These are phyloP conservation scores for Ascochyta koolunga DNA, from an alignment of 2,329 filamentous ascomycete genomes.

Conservation along the genomic window DNA sequence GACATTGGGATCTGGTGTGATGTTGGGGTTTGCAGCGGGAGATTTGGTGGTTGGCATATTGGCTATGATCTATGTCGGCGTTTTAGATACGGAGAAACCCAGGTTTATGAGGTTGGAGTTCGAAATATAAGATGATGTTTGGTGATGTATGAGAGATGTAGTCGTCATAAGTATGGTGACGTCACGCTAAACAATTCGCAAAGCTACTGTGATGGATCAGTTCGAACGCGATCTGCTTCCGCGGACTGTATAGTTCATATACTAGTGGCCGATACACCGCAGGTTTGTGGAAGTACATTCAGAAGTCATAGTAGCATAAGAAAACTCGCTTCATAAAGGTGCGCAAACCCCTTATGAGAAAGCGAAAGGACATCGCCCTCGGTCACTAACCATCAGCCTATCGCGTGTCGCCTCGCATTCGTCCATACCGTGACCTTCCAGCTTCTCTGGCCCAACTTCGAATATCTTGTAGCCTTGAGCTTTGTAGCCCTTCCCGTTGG, in stretches of 20 bases:
- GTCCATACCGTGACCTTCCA: slow-evolving; percentile 55
- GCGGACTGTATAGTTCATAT: neutral
- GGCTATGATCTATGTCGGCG: neutral
- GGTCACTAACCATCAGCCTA: slow-evolving; percentile 29
- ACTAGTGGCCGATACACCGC: no score
- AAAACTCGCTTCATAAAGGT: no score
- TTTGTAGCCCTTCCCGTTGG: slow-evolving; percentile 61
- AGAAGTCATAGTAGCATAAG: no score
- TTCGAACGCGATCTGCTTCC: neutral
- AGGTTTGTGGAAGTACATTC: no score
- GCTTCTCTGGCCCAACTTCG: slow-evolving; percentile 67
- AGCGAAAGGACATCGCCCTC: slow-evolving; percentile 43
- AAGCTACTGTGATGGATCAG: neutral
- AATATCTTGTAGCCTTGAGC: slow-evolving; percentile 61
- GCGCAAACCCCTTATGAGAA: neutral
- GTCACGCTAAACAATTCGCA: neutral
- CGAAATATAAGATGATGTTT: neutral
- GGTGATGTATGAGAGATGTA: neutral
- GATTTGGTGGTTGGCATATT: slow-evolving; percentile 21
- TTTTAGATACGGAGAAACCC: neutral
- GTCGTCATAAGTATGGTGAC: slow-evolving; percentile 16
- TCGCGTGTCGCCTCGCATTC: slow-evolving; percentile 34
- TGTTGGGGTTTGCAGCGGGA: slow-evolving; percentile 26
- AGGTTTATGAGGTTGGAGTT: neutral
- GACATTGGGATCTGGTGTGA: slow-evolving; percentile 20